Evolutionary conservation across 495 filamentous ascomycete genomes (phyloP), one percentile per base, ranked within the genome.

Genomic region (Hypoxylon fragiforme): DNA sequence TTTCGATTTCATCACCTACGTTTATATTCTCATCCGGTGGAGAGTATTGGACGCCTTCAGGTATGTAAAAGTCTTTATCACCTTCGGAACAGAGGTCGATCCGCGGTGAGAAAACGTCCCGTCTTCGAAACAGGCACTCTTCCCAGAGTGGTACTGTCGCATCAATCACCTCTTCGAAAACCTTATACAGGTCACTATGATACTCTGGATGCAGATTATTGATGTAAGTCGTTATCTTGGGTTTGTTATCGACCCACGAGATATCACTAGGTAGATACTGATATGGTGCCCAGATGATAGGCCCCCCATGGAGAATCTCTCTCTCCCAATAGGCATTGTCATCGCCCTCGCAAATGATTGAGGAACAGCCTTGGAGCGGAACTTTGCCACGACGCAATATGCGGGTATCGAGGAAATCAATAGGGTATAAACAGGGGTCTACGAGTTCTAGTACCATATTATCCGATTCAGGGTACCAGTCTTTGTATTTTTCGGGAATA

Each of bases 211-310:
- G 77, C 0, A 84, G 63, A 50, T 85, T 86, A 53, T 87, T 87
- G 69, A 87, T 80, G 57, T 86, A 85, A 67, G 73, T 57, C 78
- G 81, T 49, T 80, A 91, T 69, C 81, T 85, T 55, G 82, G 85
- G 67, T 67, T 79, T 48, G 74, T 77, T 19, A 69, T 74, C 64
- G 3, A 47, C 20, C 35, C 83, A 65, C 4, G 69, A 40, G 15
- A 87, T 73, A 9, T 86, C 74, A 31, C 73, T 77, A 0, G 85
- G 84, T 14, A 86, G 65, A 82, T 80, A 86, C 46, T 88, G 84
- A 40, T 6, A 4, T 28, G 24, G 9, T 28, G n/a, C n/a, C n/a
- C n/a, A n/a, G n/a, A n/a, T n/a, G n/a, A n/a, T n/a, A n/a, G n/a
- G n/a, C n/a, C n/a, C n/a, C n/a, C n/a, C n/a, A n/a, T n/a, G n/a